Evolutionary conservation across 257 asterid species (phyloP), one percentile per base, ranked within the genome.

Genomic region (Plantago elongata): DNA sequence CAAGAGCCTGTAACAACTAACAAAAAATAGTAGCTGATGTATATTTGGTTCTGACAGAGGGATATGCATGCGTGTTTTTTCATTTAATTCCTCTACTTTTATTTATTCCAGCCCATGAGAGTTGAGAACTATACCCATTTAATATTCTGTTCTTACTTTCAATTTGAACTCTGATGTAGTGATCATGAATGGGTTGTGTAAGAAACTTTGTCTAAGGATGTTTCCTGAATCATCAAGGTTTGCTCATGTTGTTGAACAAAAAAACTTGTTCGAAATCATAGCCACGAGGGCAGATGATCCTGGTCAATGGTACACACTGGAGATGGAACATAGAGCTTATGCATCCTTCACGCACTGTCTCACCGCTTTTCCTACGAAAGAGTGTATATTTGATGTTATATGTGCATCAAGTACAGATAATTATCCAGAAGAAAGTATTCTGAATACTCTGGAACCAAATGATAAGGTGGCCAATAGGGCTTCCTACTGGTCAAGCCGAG

Each of bases 401-500:
- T 61, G 73, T 69, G 97, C 95, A 37, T 87, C 95, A 9, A 90
- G 89, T 59, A 90, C 96, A 0, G 97, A 90, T 61, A 74, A 85
- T 71, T 80, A 81, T 77, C 95, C 96, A 4, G 67, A 62, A n/a
- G 97, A 87, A 67, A 87, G 90, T 78, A 74, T 90, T 57, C 64
- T 57, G 69, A 87, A 90, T 61, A 87, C 97, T 9, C 61, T 90
- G 46, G 76, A 66, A 56, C 80, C 87, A 16, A 61, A 68, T 43
- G 90, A 81, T 44, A 68, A 78, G 74, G 67, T 78, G 60, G 88
- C 68, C 45, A 68, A 63, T 61, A 77, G 89, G 71, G 81, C 87
- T 57, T 85, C 95, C 4, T 85, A 90, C 77, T 90, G 97, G 97
- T 90, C 97, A 30, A 90, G 97, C 81, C 67, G 74, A 73, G 97